phyloP scores from a whole-genome alignment of 2,329 filamentous ascomycete genomes.

The Paraconiothyrium sp. region DNA sequence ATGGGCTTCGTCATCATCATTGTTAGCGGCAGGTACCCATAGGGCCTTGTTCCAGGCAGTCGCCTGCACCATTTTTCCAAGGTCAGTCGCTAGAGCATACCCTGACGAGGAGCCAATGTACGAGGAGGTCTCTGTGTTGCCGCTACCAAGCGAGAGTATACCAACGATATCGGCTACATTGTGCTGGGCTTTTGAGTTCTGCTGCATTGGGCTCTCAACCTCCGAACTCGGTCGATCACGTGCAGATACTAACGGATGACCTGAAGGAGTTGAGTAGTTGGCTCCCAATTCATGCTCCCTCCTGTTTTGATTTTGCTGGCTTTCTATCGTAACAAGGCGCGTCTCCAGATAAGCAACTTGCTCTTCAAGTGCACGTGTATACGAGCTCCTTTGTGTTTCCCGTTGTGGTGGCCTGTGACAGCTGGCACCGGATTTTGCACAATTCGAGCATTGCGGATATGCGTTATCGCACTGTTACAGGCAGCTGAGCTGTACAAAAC shows the following conservation, averaged over 20 bases:
- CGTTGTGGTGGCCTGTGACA: conserved; percentile 19
- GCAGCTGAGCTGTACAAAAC: too few relatives aligned
- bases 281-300: not conserved
- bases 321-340: not conserved
- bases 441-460: conserved; percentile 25
- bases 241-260: not conserved
- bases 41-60: conserved; percentile 64
- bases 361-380: conserved; percentile 25
- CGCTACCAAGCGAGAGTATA: conserved; percentile 61
- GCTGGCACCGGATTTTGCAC: conserved; percentile 15
- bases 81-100: conserved; percentile 59
- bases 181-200: conserved; percentile 4
- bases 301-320: not conserved
- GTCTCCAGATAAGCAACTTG: conserved; percentile 23
- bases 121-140: conserved; percentile 55
- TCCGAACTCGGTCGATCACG: not conserved
- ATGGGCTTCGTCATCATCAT: conserved; percentile 17
- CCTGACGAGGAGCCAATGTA: conserved; percentile 63
- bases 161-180: conserved; percentile 48
- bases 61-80: conserved; percentile 64
- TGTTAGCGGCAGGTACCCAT: conserved; percentile 21
- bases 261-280: not conserved
- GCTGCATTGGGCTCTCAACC: not conserved
- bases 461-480: conserved; percentile 21
- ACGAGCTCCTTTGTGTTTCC: conserved; percentile 15